Conservation (phyloP, 1,284 basidiomycete genomes). For the Austroboletus olivaceoglutinosus region DNA sequence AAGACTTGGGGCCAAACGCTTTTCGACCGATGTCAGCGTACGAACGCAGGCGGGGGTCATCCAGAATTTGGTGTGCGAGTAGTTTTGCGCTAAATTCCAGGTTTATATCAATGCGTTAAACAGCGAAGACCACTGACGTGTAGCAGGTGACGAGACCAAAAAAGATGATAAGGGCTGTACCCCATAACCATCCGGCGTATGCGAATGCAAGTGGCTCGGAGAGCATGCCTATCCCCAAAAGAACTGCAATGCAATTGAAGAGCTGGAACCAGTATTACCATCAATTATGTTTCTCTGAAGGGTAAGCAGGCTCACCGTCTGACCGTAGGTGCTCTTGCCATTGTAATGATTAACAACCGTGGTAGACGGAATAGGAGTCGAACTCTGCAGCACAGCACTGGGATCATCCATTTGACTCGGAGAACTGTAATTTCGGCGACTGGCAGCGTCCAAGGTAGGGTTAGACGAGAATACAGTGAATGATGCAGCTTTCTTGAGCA, state of each 20-base stretch:
- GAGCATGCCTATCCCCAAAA: conserved; percentile 87
- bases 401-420: neutral
- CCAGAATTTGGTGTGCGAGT: conserved; percentile 70
- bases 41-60: conserved; percentile 69
- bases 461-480: conserved; percentile 28
- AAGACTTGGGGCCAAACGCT: conserved; percentile 77
- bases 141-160: conserved; percentile 85
- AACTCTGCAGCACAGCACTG: neutral
- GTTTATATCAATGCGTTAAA: conserved; percentile 2
- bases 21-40: conserved; percentile 89
- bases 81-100: conserved; percentile 68
- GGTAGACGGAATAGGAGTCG: conserved; percentile 3
- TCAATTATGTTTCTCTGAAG: neutral
- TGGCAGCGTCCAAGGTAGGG: neutral
- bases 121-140: conserved; percentile 56
- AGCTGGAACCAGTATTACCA: conserved; percentile 45
- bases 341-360: conserved; percentile 32
- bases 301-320: conserved; percentile 61
- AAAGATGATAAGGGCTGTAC: conserved; percentile 69
- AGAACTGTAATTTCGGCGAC: neutral
- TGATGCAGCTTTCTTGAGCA: conserved; percentile 43
- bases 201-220: conserved; percentile 88
- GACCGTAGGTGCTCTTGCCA: conserved; percentile 76
- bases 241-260: conserved; percentile 87
- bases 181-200: conserved; percentile 83